Base-by-base conservation (phyloP, 208 protist genomes). In the Leishmania aethiopica region DNA sequence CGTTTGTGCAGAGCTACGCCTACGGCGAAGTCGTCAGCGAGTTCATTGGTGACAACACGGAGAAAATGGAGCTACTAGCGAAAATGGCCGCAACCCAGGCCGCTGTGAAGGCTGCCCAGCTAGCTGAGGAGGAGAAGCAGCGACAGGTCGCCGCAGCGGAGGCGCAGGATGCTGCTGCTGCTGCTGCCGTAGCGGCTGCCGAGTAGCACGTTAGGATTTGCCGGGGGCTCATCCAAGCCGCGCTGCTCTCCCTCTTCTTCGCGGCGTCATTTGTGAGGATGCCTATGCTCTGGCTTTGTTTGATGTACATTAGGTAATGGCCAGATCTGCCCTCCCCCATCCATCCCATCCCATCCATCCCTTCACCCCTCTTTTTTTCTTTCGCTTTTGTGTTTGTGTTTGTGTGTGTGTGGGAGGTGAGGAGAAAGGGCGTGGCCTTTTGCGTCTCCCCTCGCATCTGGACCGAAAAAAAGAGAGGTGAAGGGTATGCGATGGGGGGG, bases 1-100 rank as follows among this genome's bases (percentile, higher is more conserved):
- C 94, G 10, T 91, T 79, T 64, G 91, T 91, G 82, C 82, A 80
- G 19, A 85, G 88, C 53, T 96, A 92, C 83, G 84, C 89, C 19
- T 94, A 93, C 80, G 94, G 94, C n/a, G 81, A 81, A 17, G 78
- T 86, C 15, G 72, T 96, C 0, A 67, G 78, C 2, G 57, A 71
- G 47, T 96, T 97, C 77, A 70, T 81, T 15, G 94, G 94, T 8
- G 88, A 97, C 75, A 97, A 95, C 71, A 77, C 87, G 2, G 90
- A 95, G 22, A 97, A 97, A 81, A 89, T 86, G 45, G 66, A 87
- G 37, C 81, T 97, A 25, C 60, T 97, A 11, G 88, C 92, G 2
- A 95, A 91, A 71, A 13, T 92, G 59, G 91, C 94, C 5, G 86
- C 86, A 3, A 78, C 87, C 25, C 83, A 74, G 11, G 81, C 87